Evolutionary conservation across 257 asterid genomes (phyloP).

Genomic region (Solanum habrochaites): DNA sequence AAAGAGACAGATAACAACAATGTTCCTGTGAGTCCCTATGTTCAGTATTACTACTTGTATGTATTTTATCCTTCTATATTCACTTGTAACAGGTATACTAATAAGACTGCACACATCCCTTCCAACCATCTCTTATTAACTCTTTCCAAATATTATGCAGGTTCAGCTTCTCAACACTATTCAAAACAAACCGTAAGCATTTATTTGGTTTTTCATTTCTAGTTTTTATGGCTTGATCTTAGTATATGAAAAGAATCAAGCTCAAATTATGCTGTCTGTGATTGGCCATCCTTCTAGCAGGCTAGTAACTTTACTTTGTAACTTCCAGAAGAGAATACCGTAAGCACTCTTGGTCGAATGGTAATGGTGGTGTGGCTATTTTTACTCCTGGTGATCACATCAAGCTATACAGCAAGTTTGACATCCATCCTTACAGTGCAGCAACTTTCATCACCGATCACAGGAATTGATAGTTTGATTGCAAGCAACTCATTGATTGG

Average conservation of each 20-base stretch:
- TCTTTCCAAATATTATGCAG: slow-evolving; percentile 19
- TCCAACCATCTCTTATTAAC: background rate
- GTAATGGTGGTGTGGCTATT: slow-evolving; percentile 52
- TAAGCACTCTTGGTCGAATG: slow-evolving; percentile 40
- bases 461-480: slow-evolving; percentile 40
- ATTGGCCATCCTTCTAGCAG: background rate
- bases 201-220: background rate
- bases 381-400: slow-evolving; percentile 37
- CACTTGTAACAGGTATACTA: background rate
- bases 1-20: slow-evolving; percentile 13
- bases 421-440: slow-evolving; percentile 55
- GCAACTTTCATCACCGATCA: slow-evolving; percentile 37
- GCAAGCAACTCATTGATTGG: slow-evolving; percentile 22
- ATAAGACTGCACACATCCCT: background rate
- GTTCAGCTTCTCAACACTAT: slow-evolving; percentile 57
- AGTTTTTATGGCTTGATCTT: background rate
- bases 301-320: background rate
- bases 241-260: background rate
- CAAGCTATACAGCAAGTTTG: slow-evolving; percentile 58
- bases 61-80: background rate
- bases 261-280: background rate
- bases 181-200: slow-evolving; percentile 42
- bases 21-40: slow-evolving; percentile 16
- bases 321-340: slow-evolving; percentile 38
- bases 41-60: background rate